phyloP scores from a whole-genome alignment of 148 eudicot genomes.

The Limonium bicolor region DNA sequence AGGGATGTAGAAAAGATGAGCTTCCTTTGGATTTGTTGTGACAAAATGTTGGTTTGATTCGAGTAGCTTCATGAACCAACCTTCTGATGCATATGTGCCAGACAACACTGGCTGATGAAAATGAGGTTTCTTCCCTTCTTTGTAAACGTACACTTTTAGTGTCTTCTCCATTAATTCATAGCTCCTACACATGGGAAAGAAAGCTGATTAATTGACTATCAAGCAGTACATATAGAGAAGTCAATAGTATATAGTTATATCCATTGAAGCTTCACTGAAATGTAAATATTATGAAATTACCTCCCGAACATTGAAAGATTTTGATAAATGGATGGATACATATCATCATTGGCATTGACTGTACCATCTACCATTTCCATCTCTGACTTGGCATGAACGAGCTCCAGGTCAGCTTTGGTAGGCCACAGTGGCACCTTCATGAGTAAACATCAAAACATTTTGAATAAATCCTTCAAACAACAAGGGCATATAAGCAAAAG shows the following conservation, averaged over 20 bases:
- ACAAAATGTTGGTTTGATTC: slow-evolving; percentile 39
- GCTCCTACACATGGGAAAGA: slow-evolving; percentile 28
- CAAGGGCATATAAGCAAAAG: too few species aligned
- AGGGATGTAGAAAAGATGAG: slow-evolving; percentile 63
- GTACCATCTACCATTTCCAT: background rate
- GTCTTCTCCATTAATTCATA: slow-evolving; percentile 50
- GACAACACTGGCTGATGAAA: slow-evolving; percentile 47
- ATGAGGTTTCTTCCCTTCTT: slow-evolving; percentile 46
- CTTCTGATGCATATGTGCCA: slow-evolving; percentile 70
- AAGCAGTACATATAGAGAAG: too few species aligned
- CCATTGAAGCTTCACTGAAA: background rate
- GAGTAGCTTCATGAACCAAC: slow-evolving; percentile 70
- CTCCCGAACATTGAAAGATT: slow-evolving; percentile 2
- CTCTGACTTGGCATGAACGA: slow-evolving; percentile 4
- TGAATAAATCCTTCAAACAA: too few species aligned
- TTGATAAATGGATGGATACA: background rate
- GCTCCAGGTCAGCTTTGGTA: slow-evolving; percentile 4
- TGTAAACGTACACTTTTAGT: slow-evolving; percentile 57
- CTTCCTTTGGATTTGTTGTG: slow-evolving; percentile 29
- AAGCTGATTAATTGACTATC: too few species aligned
- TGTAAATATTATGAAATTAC: background rate
- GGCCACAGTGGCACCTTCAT: too few species aligned
- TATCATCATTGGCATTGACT: background rate
- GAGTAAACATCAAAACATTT: too few species aligned
- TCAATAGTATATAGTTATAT: background rate